Evolutionary conservation across 306 rosid genomes (phyloP).

Genomic region (Styphnolobium japonicum): DNA sequence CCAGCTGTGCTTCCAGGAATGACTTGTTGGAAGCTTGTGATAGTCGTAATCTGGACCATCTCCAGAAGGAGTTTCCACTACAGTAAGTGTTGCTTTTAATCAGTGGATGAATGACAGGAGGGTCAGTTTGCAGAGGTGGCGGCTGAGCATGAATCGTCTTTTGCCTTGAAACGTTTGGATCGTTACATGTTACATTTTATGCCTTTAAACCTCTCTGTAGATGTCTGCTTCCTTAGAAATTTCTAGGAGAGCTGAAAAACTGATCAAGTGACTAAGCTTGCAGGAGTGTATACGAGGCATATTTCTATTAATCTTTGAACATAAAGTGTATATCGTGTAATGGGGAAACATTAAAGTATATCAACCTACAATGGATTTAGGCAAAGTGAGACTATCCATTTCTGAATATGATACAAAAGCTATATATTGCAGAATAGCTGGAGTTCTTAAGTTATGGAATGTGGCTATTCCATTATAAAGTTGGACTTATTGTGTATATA

Average conservation of each 20-base stretch:
- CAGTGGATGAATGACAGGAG: slow-evolving; percentile 14
- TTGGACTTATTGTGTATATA: background rate
- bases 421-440: slow-evolving; percentile 13
- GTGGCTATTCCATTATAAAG: background rate
- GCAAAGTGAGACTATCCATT: background rate
- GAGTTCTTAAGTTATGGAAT: background rate
- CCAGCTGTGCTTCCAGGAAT: slow-evolving; percentile 94
- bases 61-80: slow-evolving; percentile 92
- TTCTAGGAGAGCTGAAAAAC: background rate
- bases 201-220: background rate
- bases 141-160: slow-evolving; percentile 8
- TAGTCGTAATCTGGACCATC: slow-evolving; percentile 82
- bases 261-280: slow-evolving; percentile 21
- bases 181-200: background rate
- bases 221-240: slow-evolving; percentile 7
- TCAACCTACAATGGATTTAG: background rate
- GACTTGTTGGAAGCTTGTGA: slow-evolving; percentile 97
- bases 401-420: background rate
- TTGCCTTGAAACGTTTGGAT: background rate
- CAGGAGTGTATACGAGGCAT: slow-evolving; percentile 6
- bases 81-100: slow-evolving; percentile 25
- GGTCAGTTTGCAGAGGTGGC: background rate
- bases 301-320: slow-evolving; percentile 12
- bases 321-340: background rate
- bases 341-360: background rate